Base-by-base conservation (phyloP, 306 rosid species). In the Mucuna pruriens region DNA sequence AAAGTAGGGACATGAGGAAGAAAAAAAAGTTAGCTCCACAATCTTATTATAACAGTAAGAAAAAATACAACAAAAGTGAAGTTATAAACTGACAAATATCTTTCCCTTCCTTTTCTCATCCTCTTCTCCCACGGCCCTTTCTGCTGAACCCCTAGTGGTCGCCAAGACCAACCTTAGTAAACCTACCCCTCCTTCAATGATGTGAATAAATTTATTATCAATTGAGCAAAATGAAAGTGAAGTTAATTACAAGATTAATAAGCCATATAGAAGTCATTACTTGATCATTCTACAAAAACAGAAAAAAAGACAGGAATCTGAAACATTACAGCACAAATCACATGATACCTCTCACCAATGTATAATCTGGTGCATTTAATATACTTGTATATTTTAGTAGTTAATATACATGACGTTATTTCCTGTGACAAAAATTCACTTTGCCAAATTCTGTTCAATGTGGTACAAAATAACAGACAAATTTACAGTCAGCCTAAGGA, bases 281-380 rank as follows among this genome's bases (percentile, higher is more conserved):
- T 19, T 29, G 39, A 67, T 54, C 58, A 67, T 23, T 76, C 46
- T 57, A 40, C 48, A 70, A 29, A 63, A 55, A 31, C 9, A 25
- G 45, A 29, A 0, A 39, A 42, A 20, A 33, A 25, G 15, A 11
- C n/a, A 13, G 2, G 16, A 77, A 33, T 31, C 39, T 52, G 46
- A 12, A 25, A 62, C 67, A 77, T 22, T 16, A 8, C 16, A 74
- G 48, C 46, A 67, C 25, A 52, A 78, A 40, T 26, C 17, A 67
- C 45, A 67, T n/a, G 29, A 68, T 10, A 79, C 67, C 49, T 52
- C 39, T 75, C 17, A 26, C 31, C 78, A 74, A 58, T 61, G 39
- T 9, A 74, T 68, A 68, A 39, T 34, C 25, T 62, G 39, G 39
- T 17, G 68, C 20, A 75, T 11, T 29, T 45, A 33, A n/a, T 46